Conservation (phyloP, 1,139 yeast species). For the Yamadazyma dushanensis region DNA sequence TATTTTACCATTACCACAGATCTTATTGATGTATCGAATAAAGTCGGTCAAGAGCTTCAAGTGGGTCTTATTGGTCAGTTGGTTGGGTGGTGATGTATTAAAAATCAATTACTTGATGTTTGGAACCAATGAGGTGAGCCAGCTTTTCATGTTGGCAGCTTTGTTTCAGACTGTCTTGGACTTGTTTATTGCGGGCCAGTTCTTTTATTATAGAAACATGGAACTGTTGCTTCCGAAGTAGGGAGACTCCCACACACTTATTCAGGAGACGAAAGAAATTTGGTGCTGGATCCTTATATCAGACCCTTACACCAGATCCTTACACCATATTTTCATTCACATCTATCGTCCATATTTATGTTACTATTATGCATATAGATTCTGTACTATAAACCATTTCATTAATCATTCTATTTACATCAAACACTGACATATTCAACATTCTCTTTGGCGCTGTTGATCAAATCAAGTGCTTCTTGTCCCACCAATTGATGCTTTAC, state of each 20-base stretch:
- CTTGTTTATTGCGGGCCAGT: slow-evolving; percentile 73
- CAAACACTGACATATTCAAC: slow-evolving; percentile 55
- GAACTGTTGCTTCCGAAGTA: slow-evolving; percentile 10
- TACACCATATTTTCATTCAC: too few relatives aligned
- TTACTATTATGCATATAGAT: too few relatives aligned
- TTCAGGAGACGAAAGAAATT: too few relatives aligned
- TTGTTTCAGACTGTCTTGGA: slow-evolving; percentile 79
- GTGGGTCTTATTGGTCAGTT: slow-evolving; percentile 68
- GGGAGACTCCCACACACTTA: too few relatives aligned
- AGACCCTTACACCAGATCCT: too few relatives aligned
- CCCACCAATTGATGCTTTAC: slow-evolving; percentile 51
- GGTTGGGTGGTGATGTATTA: slow-evolving; percentile 87
- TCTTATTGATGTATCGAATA: slow-evolving; percentile 65
- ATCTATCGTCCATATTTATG: too few relatives aligned
- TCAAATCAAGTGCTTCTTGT: slow-evolving; percentile 54
- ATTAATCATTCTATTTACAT: slow-evolving; percentile 7
- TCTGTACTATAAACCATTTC: too few relatives aligned
- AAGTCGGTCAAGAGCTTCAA: slow-evolving; percentile 79
- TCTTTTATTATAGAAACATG: slow-evolving; percentile 52
- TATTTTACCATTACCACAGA: slow-evolving; percentile 86
- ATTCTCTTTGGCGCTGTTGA: slow-evolving; percentile 73
- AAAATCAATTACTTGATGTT: slow-evolving; percentile 70
- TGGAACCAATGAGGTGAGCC: slow-evolving; percentile 70
- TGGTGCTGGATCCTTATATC: too few relatives aligned
- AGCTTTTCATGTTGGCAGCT: slow-evolving; percentile 74